A percentile compares a stretch with the other conserved stretches of the same genome.
These are phyloP conservation scores for Plasmopara viticola DNA, from an alignment of 352 stramenopile genomes.

Conservation along the genomic window DNA sequence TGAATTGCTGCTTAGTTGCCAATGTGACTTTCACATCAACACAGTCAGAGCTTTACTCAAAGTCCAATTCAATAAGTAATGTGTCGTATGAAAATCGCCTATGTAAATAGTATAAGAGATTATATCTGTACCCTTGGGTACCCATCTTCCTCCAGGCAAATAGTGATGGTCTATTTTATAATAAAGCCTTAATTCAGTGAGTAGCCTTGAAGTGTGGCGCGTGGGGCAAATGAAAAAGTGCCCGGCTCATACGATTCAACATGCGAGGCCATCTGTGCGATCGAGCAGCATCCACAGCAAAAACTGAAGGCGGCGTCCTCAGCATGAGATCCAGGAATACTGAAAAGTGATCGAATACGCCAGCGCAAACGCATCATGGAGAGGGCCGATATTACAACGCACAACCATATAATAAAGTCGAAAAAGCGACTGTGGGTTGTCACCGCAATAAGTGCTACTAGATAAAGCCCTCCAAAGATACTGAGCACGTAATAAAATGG, in stretches of 20 bases:
- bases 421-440: conserved; percentile 34
- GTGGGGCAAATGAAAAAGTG: conserved; percentile 47
- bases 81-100: no score
- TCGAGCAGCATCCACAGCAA: conserved; percentile 68
- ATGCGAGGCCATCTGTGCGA: conserved; percentile 75
- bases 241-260: conserved; percentile 76
- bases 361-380: conserved; percentile 49
- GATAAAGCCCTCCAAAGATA: conserved; percentile 44
- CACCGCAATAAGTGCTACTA: conserved; percentile 36
- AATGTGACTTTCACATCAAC: no score
- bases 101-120: no score
- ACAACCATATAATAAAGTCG: conserved; percentile 40
- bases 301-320: conserved; percentile 42
- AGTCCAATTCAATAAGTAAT: no score
- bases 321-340: conserved; percentile 48
- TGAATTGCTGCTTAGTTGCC: no score
- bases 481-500: conserved; percentile 50
- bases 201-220: conserved; percentile 61
- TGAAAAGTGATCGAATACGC: conserved; percentile 54
- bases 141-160: no score
- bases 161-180: no score
- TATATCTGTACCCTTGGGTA: no score
- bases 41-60: no score
- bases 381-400: conserved; percentile 27
- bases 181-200: conserved; percentile 33